Base-by-base conservation (phyloP, 106 monocot species). In the Phalaenopsis equestris region DNA sequence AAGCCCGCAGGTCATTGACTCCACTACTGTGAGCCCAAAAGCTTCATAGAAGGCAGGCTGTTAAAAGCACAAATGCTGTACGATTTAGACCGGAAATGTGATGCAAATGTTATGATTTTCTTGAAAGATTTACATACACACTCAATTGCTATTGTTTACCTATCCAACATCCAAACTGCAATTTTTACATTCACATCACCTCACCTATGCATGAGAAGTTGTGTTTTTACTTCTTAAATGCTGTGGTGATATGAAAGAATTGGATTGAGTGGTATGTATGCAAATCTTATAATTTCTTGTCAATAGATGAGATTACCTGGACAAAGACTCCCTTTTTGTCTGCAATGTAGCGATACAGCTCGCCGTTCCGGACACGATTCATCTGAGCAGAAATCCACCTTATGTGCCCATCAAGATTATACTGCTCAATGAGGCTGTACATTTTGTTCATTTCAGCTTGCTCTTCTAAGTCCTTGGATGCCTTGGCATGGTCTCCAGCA, bases 401-500 rank as follows among this genome's bases (percentile, higher is more conserved):
- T 11, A 86, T 86, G 41, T 80, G 83, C 17, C 86, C 86, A 19
- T 76, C 75, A 41, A 86, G 68, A 4, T 86, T 86, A 55, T 86
- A 83, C 70, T 86, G 47, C 55, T 86, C 86, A 3, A 86, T 86
- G 57, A 83, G 80, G 15, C 70, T 61, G 56, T 83, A 86, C 86
- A 86, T 86, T 77, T 83, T 86, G 80, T 86, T 86, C 21, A 83
- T n/a, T 76, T 86, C 86, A 72, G 73, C 90, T 70, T 88, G 90
- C 19, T 91, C 90, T 42, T 91, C 90, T 6, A 79, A 36, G 73
- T 91, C 90, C 78, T 91, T 91, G 1, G 90, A 91, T 48, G 81
- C 88, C 79, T 91, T 91, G 12, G 87, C 90, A 74, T 91, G 90
- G 80, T 91, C 90, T 37, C 90, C 90, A 21, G 84, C 84, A 21